Base-by-base conservation (phyloP, 441 rosid genomes). In the Brassica hybrid region DNA sequence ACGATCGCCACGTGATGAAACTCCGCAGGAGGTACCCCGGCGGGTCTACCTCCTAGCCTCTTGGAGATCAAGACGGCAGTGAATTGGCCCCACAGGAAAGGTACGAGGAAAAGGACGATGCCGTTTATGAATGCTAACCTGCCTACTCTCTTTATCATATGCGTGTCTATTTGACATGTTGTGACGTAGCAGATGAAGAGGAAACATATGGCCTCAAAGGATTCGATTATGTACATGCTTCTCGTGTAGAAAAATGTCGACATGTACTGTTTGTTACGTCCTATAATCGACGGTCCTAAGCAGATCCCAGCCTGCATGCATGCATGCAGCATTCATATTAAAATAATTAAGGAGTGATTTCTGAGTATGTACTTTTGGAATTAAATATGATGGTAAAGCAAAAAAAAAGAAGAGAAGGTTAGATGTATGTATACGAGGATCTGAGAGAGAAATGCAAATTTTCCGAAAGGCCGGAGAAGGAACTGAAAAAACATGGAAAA, bases 231-330 rank as follows among this genome's bases (percentile, higher is more conserved):
- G 70, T 60, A 18, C 6, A 72, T 2, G 69, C 82, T 58, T 23
- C 69, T 78, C 6, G 74, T 36, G 50, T 83, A 64, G 72, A 79
- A 82, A 32, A 87, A 52, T 11, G 72, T 56, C 1, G 52, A 5
- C 14, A 5, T 38, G 75, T 80, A 71, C 1, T 5, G 1, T 13
- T 62, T 71, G 62, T 27, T 65, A 8, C 73, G 79, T 54, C 87
- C 86, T 7, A 89, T 79, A 43, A 79, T 67, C 6, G 90, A 71
- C 2, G 90, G 88, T 52, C 93, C 87, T 60, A 87, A 4, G 27
- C 70, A 76, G n/a, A 88, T 79, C 36, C 88, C 90, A 18, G 86
- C 84, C 90, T 89, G 76, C 58, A 52, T 52, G 58, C 9, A 52
- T 52, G 17, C 56, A 48, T 11, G 19, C 56, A 50, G 16, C 56